Percentiles rank a stretch among this genome's conserved stretches.
These are phyloP conservation scores for Pyrenophora tritici-repentis DNA, from an alignment of 2,329 filamentous ascomycete species.

Conservation along the genomic window DNA sequence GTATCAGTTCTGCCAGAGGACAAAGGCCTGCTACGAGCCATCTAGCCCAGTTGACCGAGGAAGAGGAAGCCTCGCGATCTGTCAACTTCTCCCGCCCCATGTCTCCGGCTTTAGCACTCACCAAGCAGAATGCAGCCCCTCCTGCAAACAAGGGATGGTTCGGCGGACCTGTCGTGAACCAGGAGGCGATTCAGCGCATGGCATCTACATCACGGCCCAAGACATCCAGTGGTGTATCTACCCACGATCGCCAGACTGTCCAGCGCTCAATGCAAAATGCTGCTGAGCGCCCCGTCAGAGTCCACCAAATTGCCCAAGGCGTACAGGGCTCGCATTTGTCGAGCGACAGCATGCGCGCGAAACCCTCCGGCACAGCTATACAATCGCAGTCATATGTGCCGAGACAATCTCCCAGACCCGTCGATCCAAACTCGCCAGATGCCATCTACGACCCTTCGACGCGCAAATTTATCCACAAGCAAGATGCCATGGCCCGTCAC, in stretches of 20 bases:
- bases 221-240: slow-evolving; percentile 29
- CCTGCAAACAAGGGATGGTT: slow-evolving; percentile 46
- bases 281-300: slow-evolving; percentile 49
- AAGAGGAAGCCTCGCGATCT: slow-evolving; percentile 51
- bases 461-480: slow-evolving; percentile 45
- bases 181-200: slow-evolving; percentile 37
- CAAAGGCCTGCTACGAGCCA: slow-evolving; percentile 36
- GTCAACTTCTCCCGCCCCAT: slow-evolving; percentile 63
- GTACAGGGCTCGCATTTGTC: slow-evolving; percentile 50
- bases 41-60: slow-evolving; percentile 50
- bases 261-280: slow-evolving; percentile 45
- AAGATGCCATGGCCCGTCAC: slow-evolving; percentile 43
- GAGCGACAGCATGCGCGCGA: slow-evolving; percentile 58
- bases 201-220: slow-evolving; percentile 33
- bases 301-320: slow-evolving; percentile 42
- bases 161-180: slow-evolving; percentile 43
- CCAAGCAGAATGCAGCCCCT: slow-evolving; percentile 15
- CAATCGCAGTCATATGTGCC: slow-evolving; percentile 25
- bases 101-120: slow-evolving; percentile 41
- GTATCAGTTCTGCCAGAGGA: slow-evolving; percentile 25
- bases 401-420: slow-evolving; percentile 24
- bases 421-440: slow-evolving; percentile 45
- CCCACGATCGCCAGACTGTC: slow-evolving; percentile 25
- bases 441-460: slow-evolving; percentile 47
- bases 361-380: slow-evolving; percentile 57